Base-by-base conservation (phyloP, 2,329 filamentous ascomycete genomes). In the Ophiocordyceps camponoti-saundersi region DNA sequence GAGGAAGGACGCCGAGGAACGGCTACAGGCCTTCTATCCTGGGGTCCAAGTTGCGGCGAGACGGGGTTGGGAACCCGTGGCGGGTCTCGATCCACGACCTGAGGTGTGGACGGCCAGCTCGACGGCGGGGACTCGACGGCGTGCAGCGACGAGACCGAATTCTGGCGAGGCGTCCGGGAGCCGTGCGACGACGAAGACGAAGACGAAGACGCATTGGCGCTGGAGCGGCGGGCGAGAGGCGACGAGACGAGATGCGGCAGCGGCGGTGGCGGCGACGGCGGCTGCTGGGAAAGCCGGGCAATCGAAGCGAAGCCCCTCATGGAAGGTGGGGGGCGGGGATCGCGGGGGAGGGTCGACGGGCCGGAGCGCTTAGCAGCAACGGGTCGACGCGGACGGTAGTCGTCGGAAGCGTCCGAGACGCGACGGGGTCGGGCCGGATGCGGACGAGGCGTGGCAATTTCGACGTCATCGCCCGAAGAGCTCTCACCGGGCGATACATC, bases 381-480 rank as follows among this genome's bases (percentile, higher is more conserved):
- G 26, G 26, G 26, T 29, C 26, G 26, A 6, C 7, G 26, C 26
- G 52, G 45, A 8, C 51, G 46, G 15, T 52, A 52, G 8, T 58
- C 55, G 16, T 50, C 44, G 4, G 60, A 62, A 3, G 52, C 52
- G 40, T 64, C 61, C 1, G 60, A 63, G 8, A 53, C 55, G 11
- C 54, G 53, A 20, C 59, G 58, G 30, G 52, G 53, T 44, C 56
- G 56, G 46, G 56, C 57, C 13, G 58, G 57, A 36, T 60, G 58
- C 23, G 53, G 44, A 40, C 51, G 56, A 48, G 51, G 51, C 1
- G 48, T 21, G 8, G 52, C 29, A 47, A 67, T 66, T 52, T 68
- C 65, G 39, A 66, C 53, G 34, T 63, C 65, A 40, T 66, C 65
- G 52, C 60, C 64, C 13, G 66, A 66, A 52, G 60, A 64, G 53